A percentile compares a stretch with the other conserved stretches of the same genome.
Conservation (phyloP, 441 rosid species). For the Arabidopsis hybrid region DNA sequence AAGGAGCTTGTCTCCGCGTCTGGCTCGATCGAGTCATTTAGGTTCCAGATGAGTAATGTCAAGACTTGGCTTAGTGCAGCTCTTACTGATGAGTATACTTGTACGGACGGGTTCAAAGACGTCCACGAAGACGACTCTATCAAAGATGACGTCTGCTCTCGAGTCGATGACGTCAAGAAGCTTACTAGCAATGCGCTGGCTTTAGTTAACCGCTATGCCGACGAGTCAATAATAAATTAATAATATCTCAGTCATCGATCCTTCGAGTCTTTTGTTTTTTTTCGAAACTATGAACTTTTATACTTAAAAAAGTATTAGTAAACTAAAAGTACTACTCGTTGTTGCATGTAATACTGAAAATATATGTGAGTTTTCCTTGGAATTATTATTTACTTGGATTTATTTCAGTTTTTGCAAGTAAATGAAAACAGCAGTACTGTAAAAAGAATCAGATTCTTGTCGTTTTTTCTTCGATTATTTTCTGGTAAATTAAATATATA, state of each 20-base stretch:
- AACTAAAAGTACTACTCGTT: neutral
- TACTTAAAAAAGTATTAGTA: neutral
- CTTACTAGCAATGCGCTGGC: slow-evolving; percentile 82
- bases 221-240: slow-evolving; percentile 41
- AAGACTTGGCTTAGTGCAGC: slow-evolving; percentile 98
- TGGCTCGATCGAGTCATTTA: slow-evolving; percentile 49
- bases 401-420: neutral
- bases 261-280: neutral
- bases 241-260: neutral
- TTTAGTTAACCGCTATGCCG: slow-evolving; percentile 64
- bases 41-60: slow-evolving; percentile 78
- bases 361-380: neutral
- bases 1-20: slow-evolving; percentile 46
- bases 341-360: neutral
- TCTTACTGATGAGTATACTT: slow-evolving; percentile 83
- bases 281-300: neutral
- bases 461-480: too few relatives aligned
- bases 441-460: too few relatives aligned
- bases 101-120: slow-evolving; percentile 81
- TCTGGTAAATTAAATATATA: too few relatives aligned
- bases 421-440: too few relatives aligned
- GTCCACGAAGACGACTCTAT: slow-evolving; percentile 47
- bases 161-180: slow-evolving; percentile 58
- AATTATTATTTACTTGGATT: neutral
- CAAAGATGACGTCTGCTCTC: slow-evolving; percentile 55